Evolutionary conservation across 768 basidiomycete species (phyloP).

Genomic region (Psilocybe cubensis): DNA sequence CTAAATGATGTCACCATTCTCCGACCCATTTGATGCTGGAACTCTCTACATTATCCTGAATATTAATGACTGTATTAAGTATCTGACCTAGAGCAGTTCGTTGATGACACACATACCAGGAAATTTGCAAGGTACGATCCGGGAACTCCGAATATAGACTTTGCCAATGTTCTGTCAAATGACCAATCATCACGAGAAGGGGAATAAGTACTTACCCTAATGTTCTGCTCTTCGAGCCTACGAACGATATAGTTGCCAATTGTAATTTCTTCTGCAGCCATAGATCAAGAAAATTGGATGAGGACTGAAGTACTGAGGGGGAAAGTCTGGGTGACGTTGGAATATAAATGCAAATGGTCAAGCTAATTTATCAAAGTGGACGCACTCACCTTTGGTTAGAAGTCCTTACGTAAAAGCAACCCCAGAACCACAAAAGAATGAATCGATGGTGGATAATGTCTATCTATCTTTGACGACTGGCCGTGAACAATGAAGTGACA

Average conservation of each 20-base stretch:
- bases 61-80: not conserved
- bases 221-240: conserved; percentile 9
- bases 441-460: too few species aligned
- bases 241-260: conserved; percentile 11
- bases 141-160: conserved; percentile 16
- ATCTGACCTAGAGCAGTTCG: not conserved
- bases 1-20: conserved; percentile 7
- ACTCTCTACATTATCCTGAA: conserved; percentile 11
- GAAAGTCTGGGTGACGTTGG: too few species aligned
- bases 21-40: conserved; percentile 14
- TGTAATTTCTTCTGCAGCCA: not conserved
- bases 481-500: not conserved
- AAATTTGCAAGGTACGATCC: conserved; percentile 12
- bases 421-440: too few species aligned
- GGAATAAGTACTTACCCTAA: not conserved
- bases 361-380: not conserved
- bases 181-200: not conserved
- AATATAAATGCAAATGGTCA: too few species aligned
- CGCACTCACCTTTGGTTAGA: not conserved
- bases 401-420: too few species aligned
- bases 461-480: not conserved
- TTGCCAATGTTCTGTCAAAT: not conserved
- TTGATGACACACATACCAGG: not conserved
- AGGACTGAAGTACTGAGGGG: too few species aligned
- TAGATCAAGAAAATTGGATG: not conserved